Base-by-base conservation (phyloP, 108 stramenopile genomes). In the Pelagomonas calceolata region DNA sequence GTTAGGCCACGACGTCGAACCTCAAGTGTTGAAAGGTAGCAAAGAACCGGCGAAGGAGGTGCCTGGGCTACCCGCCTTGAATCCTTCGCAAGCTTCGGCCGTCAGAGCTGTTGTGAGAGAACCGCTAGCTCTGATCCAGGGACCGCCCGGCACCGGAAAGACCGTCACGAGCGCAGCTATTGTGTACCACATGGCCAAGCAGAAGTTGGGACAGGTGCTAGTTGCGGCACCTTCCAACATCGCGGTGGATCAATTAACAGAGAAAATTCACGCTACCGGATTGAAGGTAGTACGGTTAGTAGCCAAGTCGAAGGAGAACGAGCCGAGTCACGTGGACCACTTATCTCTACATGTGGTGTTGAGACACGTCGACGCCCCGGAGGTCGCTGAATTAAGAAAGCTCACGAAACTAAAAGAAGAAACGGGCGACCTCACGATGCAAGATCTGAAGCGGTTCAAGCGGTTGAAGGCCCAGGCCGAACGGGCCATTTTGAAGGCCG, bases 141-240 rank as follows among this genome's bases (percentile, higher is more conserved):
- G 98, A 9, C 96, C 96, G 34, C 96, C 95, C 14, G 95, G 92
- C 32, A 94, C 92, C 17, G 94, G 98, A 26, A 99, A 99, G 80
- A 99, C 98, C 10, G 96, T 99, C 34, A 97, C 96, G 14, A 89
- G 85, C 46, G 98, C 98, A 29, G 92, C 95, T 0, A 63, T 99
- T 64, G 95, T 99, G 34, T 99, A 95, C 76, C 96, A 96, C 78
- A 78, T 99, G 75, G 94, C 93, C 32, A 85, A 90, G 69, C 94
- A 95, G 79, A 87, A 89, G 73, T 89, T 88, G 91, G 89, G 91
- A 30, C 93, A 95, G 81, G 94, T 99, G 14, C 86, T 99, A 34
- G 98, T 99, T 37, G 91, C 92, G 31, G 96, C 98, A 32, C 98
- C 98, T 0, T 90, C 89, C 51, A 99, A 99, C 76, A 94, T 99